phyloP scores from a whole-genome alignment of 1,284 basidiomycete species.

The Sanguinoderma infundibulare region DNA sequence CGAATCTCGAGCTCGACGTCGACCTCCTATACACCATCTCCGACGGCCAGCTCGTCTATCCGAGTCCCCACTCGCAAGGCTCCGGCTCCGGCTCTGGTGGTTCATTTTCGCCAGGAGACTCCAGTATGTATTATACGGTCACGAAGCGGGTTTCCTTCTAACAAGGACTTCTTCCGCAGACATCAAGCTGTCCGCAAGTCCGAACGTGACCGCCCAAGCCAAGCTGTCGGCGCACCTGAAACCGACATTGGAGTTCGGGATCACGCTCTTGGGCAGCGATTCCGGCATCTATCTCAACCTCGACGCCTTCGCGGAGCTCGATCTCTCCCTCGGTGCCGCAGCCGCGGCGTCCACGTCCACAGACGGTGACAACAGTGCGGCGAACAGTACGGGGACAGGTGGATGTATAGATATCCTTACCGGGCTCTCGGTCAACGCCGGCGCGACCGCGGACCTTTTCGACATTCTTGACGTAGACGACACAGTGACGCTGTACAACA shows the following conservation, averaged over 20 bases:
- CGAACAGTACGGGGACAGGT: conserved; percentile 9
- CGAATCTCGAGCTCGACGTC: conserved; percentile 43
- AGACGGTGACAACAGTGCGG: neutral
- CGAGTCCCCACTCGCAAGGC: conserved; percentile 29
- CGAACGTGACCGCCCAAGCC: conserved; percentile 44
- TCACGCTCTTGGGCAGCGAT: conserved; percentile 39
- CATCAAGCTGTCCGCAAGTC: conserved; percentile 44
- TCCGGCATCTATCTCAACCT: conserved; percentile 45
- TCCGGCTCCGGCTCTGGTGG: conserved; percentile 20
- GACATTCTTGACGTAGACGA: neutral
- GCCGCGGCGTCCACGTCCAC: conserved; percentile 20
- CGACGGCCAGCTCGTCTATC: conserved; percentile 47
- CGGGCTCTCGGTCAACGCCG: neutral
- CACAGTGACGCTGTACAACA: neutral
- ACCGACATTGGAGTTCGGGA: conserved; percentile 32
- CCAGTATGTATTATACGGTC: conserved; percentile 40
- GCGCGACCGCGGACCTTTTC: conserved; percentile 2
- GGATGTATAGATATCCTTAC: neutral
- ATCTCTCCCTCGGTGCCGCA: conserved; percentile 23
- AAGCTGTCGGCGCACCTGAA: conserved; percentile 39
- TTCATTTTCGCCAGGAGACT: conserved; percentile 31
- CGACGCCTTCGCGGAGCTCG: conserved; percentile 46
- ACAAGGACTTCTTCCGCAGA: conserved; percentile 31
- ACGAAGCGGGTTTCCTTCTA: neutral
- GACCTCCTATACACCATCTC: conserved; percentile 37